These are phyloP conservation scores for Phytophthora uliginosa DNA, from an alignment of 352 stramenopile genomes.

Conservation along the genomic window DNA sequence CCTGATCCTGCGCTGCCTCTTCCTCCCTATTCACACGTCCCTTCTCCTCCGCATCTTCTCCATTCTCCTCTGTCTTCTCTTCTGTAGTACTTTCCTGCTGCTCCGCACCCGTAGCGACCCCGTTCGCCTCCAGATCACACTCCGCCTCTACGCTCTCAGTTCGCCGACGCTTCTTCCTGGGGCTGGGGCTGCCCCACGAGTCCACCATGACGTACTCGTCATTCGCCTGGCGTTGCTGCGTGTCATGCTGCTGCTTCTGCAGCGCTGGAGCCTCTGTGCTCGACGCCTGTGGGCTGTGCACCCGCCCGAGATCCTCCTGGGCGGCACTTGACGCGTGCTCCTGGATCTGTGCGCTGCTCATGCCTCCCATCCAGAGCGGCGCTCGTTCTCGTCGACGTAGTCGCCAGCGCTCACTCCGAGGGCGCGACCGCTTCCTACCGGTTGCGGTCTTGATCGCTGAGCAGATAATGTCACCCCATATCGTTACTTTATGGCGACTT, in stretches of 20 bases:
- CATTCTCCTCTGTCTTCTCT: constrained; percentile 2
- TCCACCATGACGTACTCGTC: constrained; percentile 23
- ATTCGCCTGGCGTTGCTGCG: not conserved
- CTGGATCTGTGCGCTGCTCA: constrained; percentile 32
- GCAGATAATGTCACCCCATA: not conserved
- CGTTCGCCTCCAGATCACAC: constrained; percentile 1
- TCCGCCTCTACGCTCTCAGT: constrained; percentile 1
- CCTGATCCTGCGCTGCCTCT: not conserved
- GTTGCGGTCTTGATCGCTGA: constrained; percentile 1
- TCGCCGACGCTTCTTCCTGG: constrained; percentile 23
- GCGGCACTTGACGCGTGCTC: constrained; percentile 19
- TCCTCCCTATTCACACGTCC: constrained; percentile 18
- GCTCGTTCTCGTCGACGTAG: not conserved
- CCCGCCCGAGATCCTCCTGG: constrained; percentile 5
- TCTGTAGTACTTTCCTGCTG: not conserved
- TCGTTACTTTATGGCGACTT: no score
- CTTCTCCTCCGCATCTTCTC: constrained; percentile 12
- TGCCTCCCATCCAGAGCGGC: constrained; percentile 13
- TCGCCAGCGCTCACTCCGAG: constrained; percentile 9
- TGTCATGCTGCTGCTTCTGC: constrained; percentile 11
- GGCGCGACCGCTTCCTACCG: not conserved
- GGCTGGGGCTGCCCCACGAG: constrained; percentile 2
- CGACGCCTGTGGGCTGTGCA: not conserved
- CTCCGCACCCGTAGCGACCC: not conserved
- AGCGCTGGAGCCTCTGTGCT: not conserved